Conservation (phyloP, 208 protist species). For the Wallacemonas collosoma region DNA sequence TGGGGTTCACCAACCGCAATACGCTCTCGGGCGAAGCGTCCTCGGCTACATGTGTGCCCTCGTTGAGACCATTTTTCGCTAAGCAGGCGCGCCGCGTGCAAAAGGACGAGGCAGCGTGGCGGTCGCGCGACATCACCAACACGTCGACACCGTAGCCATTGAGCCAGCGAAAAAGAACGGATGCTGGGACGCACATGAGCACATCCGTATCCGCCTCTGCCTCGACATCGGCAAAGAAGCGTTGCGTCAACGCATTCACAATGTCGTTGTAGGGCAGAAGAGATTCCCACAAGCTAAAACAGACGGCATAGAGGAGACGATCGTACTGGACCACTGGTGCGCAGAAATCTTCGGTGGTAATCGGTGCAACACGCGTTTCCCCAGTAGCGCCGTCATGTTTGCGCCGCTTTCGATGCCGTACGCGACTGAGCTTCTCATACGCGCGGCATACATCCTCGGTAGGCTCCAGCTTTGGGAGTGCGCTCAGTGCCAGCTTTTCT, state of each 20-base stretch:
- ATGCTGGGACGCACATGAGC: constrained; percentile 20
- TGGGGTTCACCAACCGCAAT: background rate
- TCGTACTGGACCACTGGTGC: constrained; percentile 43
- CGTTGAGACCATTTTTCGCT: constrained; percentile 18
- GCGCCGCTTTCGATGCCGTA: background rate
- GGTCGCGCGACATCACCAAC: constrained; percentile 35
- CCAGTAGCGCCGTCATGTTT: background rate
- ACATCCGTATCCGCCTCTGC: background rate
- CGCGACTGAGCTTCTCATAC: constrained; percentile 3
- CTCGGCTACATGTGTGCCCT: background rate
- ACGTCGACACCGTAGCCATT: constrained; percentile 53
- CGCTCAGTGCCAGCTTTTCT: background rate
- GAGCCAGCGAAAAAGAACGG: constrained; percentile 28
- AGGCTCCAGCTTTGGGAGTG: background rate
- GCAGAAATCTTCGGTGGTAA: constrained; percentile 45
- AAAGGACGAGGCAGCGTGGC: constrained; percentile 45
- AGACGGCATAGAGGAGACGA: constrained; percentile 55
- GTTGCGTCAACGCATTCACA: constrained; percentile 24
- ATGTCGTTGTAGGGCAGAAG: constrained; percentile 61
- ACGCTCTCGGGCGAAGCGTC: no score
- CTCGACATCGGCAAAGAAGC: constrained; percentile 33
- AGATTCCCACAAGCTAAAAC: constrained; percentile 58
- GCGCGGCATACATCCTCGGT: background rate
- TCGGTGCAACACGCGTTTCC: background rate
- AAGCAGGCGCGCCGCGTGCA: constrained; percentile 39